Conservation (phyloP, 1,139 yeast species). For the Suhomyces chickasaworum region DNA sequence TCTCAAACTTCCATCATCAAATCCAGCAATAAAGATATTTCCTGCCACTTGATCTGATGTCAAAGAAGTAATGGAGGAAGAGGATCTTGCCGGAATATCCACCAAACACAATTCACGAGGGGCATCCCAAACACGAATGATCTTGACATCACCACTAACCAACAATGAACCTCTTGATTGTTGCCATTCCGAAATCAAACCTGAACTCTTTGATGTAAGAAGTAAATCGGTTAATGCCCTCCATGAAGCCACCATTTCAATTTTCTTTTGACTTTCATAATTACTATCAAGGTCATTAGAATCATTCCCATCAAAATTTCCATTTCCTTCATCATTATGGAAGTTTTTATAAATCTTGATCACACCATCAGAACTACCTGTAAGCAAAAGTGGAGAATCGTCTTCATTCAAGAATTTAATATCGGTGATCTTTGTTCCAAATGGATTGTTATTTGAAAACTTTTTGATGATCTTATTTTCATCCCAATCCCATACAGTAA, state of each 20-base stretch:
- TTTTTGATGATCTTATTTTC: conserved; percentile 55
- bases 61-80: conserved; percentile 83
- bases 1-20: conserved; percentile 87
- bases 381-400: conserved; percentile 77
- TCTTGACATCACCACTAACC: conserved; percentile 94
- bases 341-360: conserved; percentile 82
- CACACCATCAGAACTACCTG: conserved; percentile 94
- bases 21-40: conserved; percentile 87
- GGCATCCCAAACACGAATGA: conserved; percentile 94
- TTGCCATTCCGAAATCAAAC: conserved; percentile 93
- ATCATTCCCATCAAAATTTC: conserved; percentile 23
- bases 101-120: conserved; percentile 84
- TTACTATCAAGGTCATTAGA: conserved; percentile 15
- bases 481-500: conserved; percentile 91
- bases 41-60: conserved; percentile 97
- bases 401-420: conserved; percentile 87
- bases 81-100: conserved; percentile 89
- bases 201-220: conserved; percentile 78
- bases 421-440: conserved; percentile 87
- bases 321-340: conserved; percentile 45
- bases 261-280: conserved; percentile 30
- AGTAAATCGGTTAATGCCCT: conserved; percentile 86
- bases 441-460: conserved; percentile 83
- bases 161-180: conserved; percentile 89
- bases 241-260: conserved; percentile 85